These are phyloP conservation scores for Marchantia paleacea DNA, from an alignment of 225 moss, liverwort and hornwort genomes.

Conservation along the genomic window DNA sequence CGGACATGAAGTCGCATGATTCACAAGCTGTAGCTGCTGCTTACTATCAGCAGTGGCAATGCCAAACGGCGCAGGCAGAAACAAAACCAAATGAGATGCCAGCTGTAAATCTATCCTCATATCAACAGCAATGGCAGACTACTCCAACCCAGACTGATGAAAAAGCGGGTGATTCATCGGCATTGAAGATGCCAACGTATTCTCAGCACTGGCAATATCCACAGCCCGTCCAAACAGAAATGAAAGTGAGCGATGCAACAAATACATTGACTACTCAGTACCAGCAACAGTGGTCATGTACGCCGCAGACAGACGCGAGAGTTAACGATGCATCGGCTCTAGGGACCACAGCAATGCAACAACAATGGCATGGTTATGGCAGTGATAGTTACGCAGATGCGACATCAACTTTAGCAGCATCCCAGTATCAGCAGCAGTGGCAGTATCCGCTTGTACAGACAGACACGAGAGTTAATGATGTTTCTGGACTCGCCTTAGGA, in stretches of 20 bases:
- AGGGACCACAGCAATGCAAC: slow-evolving; percentile 1
- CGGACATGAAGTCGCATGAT: slow-evolving; percentile 18
- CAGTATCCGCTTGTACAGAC: neutral
- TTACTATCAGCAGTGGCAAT: slow-evolving; percentile 22
- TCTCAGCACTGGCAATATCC: slow-evolving; percentile 21
- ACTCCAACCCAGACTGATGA: neutral
- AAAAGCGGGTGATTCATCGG: slow-evolving; percentile 9
- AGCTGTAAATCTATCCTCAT: neutral
- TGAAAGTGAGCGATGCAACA: slow-evolving; percentile 10
- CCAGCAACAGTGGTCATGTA: slow-evolving; percentile 23
- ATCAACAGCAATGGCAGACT: slow-evolving; percentile 15
- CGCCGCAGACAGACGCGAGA: slow-evolving; percentile 25
- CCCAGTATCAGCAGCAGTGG: slow-evolving; percentile 25
- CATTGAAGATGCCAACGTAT: neutral
- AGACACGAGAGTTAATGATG: slow-evolving; percentile 14
- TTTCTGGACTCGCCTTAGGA: neutral
- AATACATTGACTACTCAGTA: slow-evolving; percentile 10
- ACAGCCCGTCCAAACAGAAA: neutral
- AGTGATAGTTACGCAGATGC: slow-evolving; percentile 10
- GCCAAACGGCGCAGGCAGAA: slow-evolving; percentile 4
- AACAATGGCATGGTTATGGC: slow-evolving; percentile 4
- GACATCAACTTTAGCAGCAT: slow-evolving; percentile 5
- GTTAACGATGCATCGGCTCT: slow-evolving; percentile 12
- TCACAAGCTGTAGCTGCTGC: slow-evolving; percentile 16
- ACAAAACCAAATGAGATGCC: slow-evolving; percentile 13